phyloP scores from a whole-genome alignment of 1,139 yeast genomes.

The Magnusiomyces sp. region DNA sequence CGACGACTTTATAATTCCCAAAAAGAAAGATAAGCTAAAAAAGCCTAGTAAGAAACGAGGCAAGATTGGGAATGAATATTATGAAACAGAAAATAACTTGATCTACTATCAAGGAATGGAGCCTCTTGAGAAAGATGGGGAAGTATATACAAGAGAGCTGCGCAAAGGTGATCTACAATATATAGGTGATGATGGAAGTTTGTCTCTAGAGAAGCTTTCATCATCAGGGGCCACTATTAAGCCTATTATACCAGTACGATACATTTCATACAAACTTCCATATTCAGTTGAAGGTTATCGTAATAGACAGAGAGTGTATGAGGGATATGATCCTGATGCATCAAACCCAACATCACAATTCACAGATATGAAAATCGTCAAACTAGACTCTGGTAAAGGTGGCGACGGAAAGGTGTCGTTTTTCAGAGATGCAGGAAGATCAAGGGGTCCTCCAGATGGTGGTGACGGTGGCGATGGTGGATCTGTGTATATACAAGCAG shows the following conservation, averaged over 20 bases:
- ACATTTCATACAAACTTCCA: conserved; percentile 22
- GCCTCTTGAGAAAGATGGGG: neutral
- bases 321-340: conserved; percentile 14
- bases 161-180: conserved; percentile 1
- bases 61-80: neutral
- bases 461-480: conserved; percentile 98
- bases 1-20: neutral
- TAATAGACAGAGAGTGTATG: conserved; percentile 20
- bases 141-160: neutral
- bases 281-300: conserved; percentile 24
- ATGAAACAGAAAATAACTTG: conserved; percentile 2
- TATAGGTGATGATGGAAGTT: neutral
- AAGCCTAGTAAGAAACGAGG: neutral
- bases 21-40: neutral
- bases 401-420: conserved; percentile 87
- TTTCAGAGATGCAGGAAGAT: conserved; percentile 72
- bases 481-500: conserved; percentile 71
- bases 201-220: conserved; percentile 6
- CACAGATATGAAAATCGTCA: conserved; percentile 59
- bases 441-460: conserved; percentile 94
- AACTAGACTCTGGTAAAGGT: conserved; percentile 71
- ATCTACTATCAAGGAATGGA: neutral
- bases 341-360: conserved; percentile 23
- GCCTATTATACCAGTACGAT: conserved; percentile 16
- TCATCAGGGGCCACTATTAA: conserved; percentile 13